Percentiles rank a stretch among this genome's conserved stretches.
Evolutionary conservation across 441 rosid species (phyloP).

Genomic region (Adansonia rubrostipa): DNA sequence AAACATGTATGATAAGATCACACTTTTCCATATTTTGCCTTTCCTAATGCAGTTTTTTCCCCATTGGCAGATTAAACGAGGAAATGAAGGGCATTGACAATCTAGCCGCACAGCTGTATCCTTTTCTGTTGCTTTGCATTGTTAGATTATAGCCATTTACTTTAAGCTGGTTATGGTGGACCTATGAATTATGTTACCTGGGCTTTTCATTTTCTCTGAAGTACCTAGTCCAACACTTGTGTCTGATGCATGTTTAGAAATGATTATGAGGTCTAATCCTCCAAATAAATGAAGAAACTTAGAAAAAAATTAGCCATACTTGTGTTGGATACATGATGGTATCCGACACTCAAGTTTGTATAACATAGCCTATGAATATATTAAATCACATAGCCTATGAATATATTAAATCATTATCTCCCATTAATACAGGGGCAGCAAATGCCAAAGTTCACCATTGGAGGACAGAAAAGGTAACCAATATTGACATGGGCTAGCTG

Average conservation of each 20-base stretch:
- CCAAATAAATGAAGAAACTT: too few species aligned
- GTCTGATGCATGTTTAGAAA: too few species aligned
- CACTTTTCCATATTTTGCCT: background rate
- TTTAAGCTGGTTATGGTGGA: background rate
- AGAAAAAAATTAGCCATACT: too few species aligned
- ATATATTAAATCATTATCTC: background rate
- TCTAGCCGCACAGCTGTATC: slow-evolving; percentile 80
- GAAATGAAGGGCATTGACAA: slow-evolving; percentile 78
- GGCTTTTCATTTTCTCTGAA: background rate
- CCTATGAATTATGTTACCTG: background rate
- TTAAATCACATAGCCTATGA: background rate
- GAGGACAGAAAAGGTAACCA: background rate
- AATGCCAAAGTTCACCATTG: background rate
- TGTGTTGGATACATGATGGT: background rate
- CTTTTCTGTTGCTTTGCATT: slow-evolving; percentile 36
- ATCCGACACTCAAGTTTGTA: background rate
- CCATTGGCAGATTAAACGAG: slow-evolving; percentile 70
- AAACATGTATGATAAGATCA: background rate
- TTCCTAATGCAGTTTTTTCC: slow-evolving; percentile 13
- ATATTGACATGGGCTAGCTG: too few species aligned
- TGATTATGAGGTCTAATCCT: too few species aligned
- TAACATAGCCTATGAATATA: background rate
- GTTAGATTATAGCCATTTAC: background rate
- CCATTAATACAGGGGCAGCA: background rate
- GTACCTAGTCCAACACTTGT: too few species aligned